These are phyloP conservation scores for Ehretia macrophylla DNA, from an alignment of 257 asterid species.

Conservation along the genomic window DNA sequence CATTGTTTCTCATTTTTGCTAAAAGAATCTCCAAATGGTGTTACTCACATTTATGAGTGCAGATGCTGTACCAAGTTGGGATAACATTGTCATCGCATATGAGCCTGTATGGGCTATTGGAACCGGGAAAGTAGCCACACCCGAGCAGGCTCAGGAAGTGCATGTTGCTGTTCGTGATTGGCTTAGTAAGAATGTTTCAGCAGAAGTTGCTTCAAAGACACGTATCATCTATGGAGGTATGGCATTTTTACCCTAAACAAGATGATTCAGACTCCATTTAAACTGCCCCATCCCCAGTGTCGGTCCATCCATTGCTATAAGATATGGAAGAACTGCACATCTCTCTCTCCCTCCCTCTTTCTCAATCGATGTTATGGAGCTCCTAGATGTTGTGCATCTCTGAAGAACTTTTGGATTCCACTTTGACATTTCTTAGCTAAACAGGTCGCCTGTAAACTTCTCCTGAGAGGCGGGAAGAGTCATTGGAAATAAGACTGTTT, in stretches of 20 bases:
- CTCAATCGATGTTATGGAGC: background rate
- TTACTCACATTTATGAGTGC: conserved; percentile 17
- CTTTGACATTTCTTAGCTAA: no score
- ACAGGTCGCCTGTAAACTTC: no score
- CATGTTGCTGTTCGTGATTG: conserved; percentile 93
- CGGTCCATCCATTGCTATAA: no score
- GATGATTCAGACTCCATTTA: no score
- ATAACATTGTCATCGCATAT: conserved; percentile 79
- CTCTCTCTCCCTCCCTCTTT: background rate
- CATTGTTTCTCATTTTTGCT: background rate
- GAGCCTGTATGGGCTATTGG: conserved; percentile 99
- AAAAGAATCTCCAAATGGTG: background rate
- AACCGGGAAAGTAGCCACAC: conserved; percentile 98
- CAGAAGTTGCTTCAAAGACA: conserved; percentile 87
- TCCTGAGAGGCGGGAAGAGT: no score
- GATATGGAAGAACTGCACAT: background rate
- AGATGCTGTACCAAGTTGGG: conserved; percentile 96
- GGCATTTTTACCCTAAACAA: background rate
- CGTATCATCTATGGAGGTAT: conserved; percentile 95
- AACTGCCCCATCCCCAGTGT: no score
- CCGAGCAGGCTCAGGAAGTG: conserved; percentile 99
- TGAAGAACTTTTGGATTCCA: no score
- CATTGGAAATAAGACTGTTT: no score
- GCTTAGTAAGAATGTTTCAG: conserved; percentile 80
- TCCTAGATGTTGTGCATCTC: no score